These are phyloP conservation scores for Aureobasidium subglaciale DNA, from an alignment of 2,329 filamentous ascomycete species.

Conservation along the genomic window DNA sequence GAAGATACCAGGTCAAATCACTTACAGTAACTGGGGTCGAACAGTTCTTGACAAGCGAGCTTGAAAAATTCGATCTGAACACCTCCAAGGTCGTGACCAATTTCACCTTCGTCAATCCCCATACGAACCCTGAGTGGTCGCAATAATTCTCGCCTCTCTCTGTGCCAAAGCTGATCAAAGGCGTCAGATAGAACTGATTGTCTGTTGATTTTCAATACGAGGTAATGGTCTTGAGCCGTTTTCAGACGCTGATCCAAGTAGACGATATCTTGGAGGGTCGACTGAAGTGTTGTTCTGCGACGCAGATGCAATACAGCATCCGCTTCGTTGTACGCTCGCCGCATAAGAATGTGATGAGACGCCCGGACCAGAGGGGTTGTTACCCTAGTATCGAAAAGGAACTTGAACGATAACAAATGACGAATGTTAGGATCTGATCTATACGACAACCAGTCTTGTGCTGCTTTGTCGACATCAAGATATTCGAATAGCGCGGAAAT, in stretches of 20 bases:
- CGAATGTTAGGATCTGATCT: conserved; percentile 54
- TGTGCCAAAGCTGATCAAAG: conserved; percentile 83
- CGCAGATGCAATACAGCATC: conserved; percentile 13
- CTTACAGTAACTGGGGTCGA: conserved; percentile 67
- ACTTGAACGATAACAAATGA: conserved; percentile 75
- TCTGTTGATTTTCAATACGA: conserved; percentile 39
- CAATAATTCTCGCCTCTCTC: conserved; percentile 72
- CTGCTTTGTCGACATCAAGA: conserved; percentile 67
- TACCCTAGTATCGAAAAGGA: conserved; percentile 65
- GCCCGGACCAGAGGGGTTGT: conserved; percentile 80
- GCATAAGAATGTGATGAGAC: conserved; percentile 84
- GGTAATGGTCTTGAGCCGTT: conserved; percentile 32
- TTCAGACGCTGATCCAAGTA: conserved; percentile 28
- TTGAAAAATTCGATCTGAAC: conserved; percentile 97
- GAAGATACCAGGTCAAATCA: neutral
- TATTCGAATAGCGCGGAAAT: conserved; percentile 70
- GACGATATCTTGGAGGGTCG: conserved; percentile 4
- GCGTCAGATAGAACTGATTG: conserved; percentile 35
- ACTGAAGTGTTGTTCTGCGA: conserved; percentile 8
- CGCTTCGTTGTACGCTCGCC: conserved; percentile 17
- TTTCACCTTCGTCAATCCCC: conserved; percentile 69
- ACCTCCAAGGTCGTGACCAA: conserved; percentile 87
- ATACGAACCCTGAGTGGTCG: conserved; percentile 83
- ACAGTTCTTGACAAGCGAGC: conserved; percentile 68
- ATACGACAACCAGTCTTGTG: conserved; percentile 62